Evolutionary conservation across 176 grass and related monocot species (phyloP).

Genomic region (Urochloa ruziziensis): DNA sequence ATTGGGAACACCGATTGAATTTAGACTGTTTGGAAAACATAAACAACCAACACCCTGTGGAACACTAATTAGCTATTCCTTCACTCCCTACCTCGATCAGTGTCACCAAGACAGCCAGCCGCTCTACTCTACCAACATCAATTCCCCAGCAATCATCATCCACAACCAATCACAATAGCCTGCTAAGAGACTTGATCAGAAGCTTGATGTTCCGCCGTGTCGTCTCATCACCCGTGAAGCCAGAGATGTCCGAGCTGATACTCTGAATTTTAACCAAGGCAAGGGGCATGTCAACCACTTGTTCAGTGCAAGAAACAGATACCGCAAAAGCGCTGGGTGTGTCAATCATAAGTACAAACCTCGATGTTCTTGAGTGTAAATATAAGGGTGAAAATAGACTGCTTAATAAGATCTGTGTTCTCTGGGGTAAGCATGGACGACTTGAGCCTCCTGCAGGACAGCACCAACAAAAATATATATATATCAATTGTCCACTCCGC

Average conservation of each 20-base stretch:
- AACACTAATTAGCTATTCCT: background rate
- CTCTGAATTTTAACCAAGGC: constrained; percentile 50
- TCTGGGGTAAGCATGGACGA: constrained; percentile 75
- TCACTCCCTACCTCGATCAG: background rate
- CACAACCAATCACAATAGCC: constrained; percentile 58
- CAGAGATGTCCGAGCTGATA: constrained; percentile 94
- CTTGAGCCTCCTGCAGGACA: constrained; percentile 72
- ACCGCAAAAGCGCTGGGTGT: background rate
- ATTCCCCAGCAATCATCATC: background rate
- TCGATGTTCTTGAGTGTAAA: constrained; percentile 97
- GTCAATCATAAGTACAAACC: constrained; percentile 31
- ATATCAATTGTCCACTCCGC: background rate
- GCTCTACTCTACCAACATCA: constrained; percentile 13
- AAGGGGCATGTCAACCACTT: background rate
- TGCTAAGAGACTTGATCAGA: constrained; percentile 94
- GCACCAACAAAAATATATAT: background rate
- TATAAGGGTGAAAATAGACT: constrained; percentile 87
- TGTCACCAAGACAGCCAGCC: background rate
- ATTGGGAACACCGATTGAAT: background rate
- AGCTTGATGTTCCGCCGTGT: constrained; percentile 79
- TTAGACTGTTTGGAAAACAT: constrained; percentile 3
- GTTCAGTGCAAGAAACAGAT: constrained; percentile 7
- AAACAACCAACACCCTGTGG: background rate
- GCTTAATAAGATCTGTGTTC: constrained; percentile 77
- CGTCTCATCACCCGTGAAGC: constrained; percentile 83